Evolutionary conservation across 305 asterid species (phyloP).

Genomic region (Fraxinus platypoda): DNA sequence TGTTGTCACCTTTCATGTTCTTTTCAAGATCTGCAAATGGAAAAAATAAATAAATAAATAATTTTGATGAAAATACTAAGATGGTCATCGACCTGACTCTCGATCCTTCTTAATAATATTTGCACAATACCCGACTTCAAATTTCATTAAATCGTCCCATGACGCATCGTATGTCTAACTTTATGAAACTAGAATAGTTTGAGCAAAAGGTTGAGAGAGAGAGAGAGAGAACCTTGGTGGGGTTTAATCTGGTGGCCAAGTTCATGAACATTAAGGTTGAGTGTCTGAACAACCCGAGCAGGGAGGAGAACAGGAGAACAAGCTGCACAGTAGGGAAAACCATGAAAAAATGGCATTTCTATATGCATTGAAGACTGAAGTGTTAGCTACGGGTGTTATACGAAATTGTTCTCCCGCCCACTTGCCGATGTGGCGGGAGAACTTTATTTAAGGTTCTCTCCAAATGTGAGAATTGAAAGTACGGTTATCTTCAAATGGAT

Average conservation of each 20-base stretch:
- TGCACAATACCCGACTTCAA: neutral
- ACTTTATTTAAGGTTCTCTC: no score
- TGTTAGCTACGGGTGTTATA: neutral
- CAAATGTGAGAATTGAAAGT: no score
- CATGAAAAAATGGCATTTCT: neutral
- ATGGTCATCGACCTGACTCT: neutral
- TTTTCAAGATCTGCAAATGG: conserved; percentile 26
- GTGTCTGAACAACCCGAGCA: conserved; percentile 54
- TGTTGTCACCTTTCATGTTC: conserved; percentile 18
- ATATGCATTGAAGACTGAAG: neutral
- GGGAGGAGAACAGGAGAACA: conserved; percentile 68
- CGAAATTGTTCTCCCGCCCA: no score
- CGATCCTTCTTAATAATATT: neutral
- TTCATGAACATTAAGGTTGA: conserved; percentile 65
- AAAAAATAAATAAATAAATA: neutral
- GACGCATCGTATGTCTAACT: neutral
- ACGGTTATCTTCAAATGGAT: no score
- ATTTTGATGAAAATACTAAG: neutral
- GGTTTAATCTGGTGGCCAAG: conserved; percentile 39
- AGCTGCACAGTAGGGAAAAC: conserved; percentile 24
- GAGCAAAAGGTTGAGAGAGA: neutral
- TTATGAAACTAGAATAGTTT: neutral
- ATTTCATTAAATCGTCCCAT: neutral
- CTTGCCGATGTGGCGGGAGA: no score
- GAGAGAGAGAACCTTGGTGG: conserved; percentile 32